phyloP scores from a whole-genome alignment of 768 basidiomycete genomes.

The Lyophyllum shimeji region DNA sequence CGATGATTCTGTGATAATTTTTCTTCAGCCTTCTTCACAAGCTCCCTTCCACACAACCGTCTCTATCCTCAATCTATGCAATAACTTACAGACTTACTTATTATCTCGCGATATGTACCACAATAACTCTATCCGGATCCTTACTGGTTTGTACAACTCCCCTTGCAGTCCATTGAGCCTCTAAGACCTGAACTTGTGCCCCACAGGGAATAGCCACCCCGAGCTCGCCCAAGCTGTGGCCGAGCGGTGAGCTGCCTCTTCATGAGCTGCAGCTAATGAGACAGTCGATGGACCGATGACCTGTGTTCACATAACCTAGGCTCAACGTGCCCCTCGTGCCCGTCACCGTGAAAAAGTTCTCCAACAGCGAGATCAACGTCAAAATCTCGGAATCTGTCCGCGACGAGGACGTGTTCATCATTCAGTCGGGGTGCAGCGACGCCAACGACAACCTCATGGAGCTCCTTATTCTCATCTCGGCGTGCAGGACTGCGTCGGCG shows the following conservation, averaged over 20 bases:
- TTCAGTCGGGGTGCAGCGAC: constrained; percentile 87
- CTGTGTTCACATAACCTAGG: constrained; percentile 55
- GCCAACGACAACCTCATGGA: constrained; percentile 99
- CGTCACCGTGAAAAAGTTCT: constrained; percentile 86
- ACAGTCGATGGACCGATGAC: constrained; percentile 51
- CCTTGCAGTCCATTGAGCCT: background rate
- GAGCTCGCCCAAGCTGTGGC: constrained; percentile 95
- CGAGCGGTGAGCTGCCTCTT: constrained; percentile 86
- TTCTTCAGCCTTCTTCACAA: constrained; percentile 16
- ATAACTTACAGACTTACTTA: constrained; percentile 30
- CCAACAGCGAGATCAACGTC: constrained; percentile 94
- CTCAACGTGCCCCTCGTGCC: constrained; percentile 86
- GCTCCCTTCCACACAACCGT: constrained; percentile 32
- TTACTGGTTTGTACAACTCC: constrained; percentile 54
- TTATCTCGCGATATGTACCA: constrained; percentile 58
- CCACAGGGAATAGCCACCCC: constrained; percentile 94
- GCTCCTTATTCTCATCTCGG: constrained; percentile 96
- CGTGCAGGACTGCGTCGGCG: constrained; percentile 95
- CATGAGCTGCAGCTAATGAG: constrained; percentile 35
- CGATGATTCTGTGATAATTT: constrained; percentile 34
- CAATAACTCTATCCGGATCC: constrained; percentile 76
- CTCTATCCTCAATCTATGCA: constrained; percentile 33
- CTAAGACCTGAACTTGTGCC: constrained; percentile 14
- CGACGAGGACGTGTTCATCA: constrained; percentile 98
- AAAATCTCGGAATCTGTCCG: constrained; percentile 94